These are phyloP conservation scores for Nicotiana tomentosiformis DNA, from an alignment of 257 asterid species.

Conservation along the genomic window DNA sequence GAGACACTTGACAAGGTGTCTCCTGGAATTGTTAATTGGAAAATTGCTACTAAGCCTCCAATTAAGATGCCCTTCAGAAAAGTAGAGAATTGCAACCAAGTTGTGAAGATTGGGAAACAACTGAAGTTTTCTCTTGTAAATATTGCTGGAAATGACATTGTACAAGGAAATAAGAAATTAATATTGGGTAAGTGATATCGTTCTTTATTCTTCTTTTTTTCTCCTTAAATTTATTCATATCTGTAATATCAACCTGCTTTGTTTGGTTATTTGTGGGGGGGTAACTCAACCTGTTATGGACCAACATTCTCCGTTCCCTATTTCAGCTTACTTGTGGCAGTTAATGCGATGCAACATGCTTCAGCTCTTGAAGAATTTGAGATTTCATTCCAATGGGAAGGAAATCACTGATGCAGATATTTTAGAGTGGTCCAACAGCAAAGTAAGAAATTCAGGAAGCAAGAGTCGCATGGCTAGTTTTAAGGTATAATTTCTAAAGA, in stretches of 20 bases:
- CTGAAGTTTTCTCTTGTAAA: slow-evolving; percentile 93
- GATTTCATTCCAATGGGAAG: slow-evolving; percentile 85
- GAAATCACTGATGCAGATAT: slow-evolving; percentile 81
- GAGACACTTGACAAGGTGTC: slow-evolving; percentile 95
- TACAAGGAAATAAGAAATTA: slow-evolving; percentile 92
- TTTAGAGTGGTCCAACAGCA: slow-evolving; percentile 85
- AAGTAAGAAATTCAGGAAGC: slow-evolving; percentile 70
- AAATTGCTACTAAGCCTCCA: slow-evolving; percentile 89
- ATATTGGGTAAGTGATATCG: slow-evolving; percentile 46
- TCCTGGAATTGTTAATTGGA: slow-evolving; percentile 95
- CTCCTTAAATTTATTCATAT: background rate
- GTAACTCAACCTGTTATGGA: background rate
- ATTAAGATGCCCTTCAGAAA: slow-evolving; percentile 91
- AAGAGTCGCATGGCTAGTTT: slow-evolving; percentile 65
- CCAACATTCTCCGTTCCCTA: background rate
- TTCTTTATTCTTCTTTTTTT: background rate
- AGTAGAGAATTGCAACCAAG: slow-evolving; percentile 98
- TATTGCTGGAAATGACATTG: slow-evolving; percentile 92
- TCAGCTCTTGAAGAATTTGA: slow-evolving; percentile 78
- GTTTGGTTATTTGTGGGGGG: background rate
- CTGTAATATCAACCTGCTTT: background rate
- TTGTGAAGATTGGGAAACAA: slow-evolving; percentile 88
- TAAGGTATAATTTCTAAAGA: slow-evolving; percentile 34
- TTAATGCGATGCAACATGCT: slow-evolving; percentile 90
- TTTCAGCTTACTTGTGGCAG: slow-evolving; percentile 95